Percentiles rank a stretch among this genome's conserved stretches.
These are phyloP conservation scores for Neofusicoccum parvum DNA, from an alignment of 2,329 filamentous ascomycete species.

Conservation along the genomic window DNA sequence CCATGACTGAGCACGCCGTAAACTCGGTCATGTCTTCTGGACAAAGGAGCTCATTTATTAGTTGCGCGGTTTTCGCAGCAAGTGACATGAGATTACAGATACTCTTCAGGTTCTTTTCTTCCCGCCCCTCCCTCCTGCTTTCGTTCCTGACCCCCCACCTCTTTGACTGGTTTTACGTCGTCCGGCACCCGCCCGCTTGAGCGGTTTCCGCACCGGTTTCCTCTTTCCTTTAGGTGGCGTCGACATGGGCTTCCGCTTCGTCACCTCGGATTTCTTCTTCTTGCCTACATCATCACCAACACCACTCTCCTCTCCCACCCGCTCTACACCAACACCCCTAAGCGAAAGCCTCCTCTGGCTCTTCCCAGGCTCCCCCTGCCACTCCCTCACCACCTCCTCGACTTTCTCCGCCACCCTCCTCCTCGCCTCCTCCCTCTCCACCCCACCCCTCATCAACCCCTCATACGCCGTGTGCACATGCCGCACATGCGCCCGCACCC, in stretches of 20 bases:
- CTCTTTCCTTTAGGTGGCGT: background rate
- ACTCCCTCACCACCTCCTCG: slow-evolving; percentile 28
- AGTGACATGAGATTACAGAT: too few species aligned
- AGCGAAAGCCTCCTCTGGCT: background rate
- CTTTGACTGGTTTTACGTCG: background rate
- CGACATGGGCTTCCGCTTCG: background rate
- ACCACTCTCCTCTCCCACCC: background rate
- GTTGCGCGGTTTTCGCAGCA: too few species aligned
- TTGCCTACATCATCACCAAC: background rate
- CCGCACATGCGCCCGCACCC: slow-evolving; percentile 53
- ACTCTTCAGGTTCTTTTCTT: background rate
- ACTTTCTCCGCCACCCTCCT: slow-evolving; percentile 28
- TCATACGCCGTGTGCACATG: slow-evolving; percentile 55
- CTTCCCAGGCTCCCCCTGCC: slow-evolving; percentile 24
- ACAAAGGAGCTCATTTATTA: too few species aligned
- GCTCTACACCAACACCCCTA: background rate
- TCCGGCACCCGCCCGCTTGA: background rate
- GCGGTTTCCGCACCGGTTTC: background rate
- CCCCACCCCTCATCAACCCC: slow-evolving; percentile 32
- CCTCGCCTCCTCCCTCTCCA: slow-evolving; percentile 29
- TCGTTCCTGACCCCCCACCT: background rate
- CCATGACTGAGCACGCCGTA: too few species aligned
- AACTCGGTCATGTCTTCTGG: too few species aligned
- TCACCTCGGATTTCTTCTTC: background rate
- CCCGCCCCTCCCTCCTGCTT: background rate